A percentile compares a stretch with the other conserved stretches of the same genome.
Conservation (phyloP, 2,329 filamentous ascomycete genomes). For the Aspergillus japonicus region DNA sequence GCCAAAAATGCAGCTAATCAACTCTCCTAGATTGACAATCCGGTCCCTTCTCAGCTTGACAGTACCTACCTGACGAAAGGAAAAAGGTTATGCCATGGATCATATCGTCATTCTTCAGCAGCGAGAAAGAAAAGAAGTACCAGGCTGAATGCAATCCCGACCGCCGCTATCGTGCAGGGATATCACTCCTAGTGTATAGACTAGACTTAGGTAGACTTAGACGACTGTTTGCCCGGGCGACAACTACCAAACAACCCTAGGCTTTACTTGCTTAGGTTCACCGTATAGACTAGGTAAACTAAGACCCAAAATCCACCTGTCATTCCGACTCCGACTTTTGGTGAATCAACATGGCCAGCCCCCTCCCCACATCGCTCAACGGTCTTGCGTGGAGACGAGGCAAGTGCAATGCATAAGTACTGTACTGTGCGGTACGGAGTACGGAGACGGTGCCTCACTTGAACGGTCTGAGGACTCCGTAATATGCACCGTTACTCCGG, state of each 20-base stretch:
- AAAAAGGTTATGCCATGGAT: background rate
- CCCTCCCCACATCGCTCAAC: background rate
- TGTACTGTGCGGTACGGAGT: no score
- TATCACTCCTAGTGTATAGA: background rate
- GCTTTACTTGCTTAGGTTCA: no score
- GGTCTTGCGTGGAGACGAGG: background rate
- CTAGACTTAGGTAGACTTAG: background rate
- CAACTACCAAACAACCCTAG: no score
- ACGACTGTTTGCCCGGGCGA: background rate
- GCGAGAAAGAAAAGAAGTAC: background rate
- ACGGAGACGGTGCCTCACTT: no score
- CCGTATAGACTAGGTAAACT: background rate
- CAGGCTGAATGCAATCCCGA: background rate
- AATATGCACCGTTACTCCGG: no score
- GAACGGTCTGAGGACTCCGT: background rate
- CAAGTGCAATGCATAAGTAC: no score
- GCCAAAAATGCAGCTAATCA: background rate
- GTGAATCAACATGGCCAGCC: no score
- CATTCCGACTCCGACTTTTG: background rate
- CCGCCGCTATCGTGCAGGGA: background rate
- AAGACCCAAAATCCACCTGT: background rate
- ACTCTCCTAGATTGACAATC: background rate
- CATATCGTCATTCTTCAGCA: background rate
- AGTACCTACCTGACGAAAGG: background rate
- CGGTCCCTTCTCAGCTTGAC: background rate